These are phyloP conservation scores for Mortierella alpina DNA, from an alignment of 192 early-diverging fungal species.

Conservation along the genomic window DNA sequence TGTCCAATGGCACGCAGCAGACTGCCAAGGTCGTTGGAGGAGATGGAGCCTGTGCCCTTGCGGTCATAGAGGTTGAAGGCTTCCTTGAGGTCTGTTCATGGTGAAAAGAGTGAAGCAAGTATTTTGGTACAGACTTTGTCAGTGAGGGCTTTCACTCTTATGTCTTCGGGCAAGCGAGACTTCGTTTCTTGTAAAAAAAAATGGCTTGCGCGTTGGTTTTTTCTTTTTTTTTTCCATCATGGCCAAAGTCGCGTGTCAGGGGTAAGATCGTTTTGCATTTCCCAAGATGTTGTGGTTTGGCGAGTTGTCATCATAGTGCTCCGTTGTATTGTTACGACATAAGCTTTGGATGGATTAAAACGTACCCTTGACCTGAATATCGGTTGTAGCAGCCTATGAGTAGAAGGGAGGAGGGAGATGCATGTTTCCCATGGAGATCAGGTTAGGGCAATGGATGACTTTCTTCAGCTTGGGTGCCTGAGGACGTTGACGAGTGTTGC, in stretches of 20 bases:
- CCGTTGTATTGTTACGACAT: neutral
- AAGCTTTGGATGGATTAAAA: neutral
- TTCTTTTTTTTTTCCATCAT: neutral
- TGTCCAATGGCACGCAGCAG: constrained; percentile 81
- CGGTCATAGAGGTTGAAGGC: constrained; percentile 85
- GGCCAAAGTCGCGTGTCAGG: neutral
- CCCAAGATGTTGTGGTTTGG: neutral
- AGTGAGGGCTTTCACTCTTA: neutral
- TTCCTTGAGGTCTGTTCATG: constrained; percentile 74
- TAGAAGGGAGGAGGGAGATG: neutral
- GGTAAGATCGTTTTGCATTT: neutral
- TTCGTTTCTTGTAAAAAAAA: neutral
- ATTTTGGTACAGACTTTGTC: neutral
- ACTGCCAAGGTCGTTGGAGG: constrained; percentile 72
- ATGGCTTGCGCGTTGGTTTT: neutral
- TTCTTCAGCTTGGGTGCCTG: too few relatives aligned
- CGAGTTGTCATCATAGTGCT: neutral
- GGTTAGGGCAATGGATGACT: too few relatives aligned
- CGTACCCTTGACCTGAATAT: constrained; percentile 33
- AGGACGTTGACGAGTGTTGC: too few relatives aligned
- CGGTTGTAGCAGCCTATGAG: constrained; percentile 22
- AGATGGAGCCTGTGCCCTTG: constrained; percentile 75
- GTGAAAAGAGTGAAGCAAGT: neutral
- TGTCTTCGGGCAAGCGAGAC: neutral
- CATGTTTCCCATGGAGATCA: too few relatives aligned